Base-by-base conservation (phyloP, 164 flowering plant species). In the Santalum album region DNA sequence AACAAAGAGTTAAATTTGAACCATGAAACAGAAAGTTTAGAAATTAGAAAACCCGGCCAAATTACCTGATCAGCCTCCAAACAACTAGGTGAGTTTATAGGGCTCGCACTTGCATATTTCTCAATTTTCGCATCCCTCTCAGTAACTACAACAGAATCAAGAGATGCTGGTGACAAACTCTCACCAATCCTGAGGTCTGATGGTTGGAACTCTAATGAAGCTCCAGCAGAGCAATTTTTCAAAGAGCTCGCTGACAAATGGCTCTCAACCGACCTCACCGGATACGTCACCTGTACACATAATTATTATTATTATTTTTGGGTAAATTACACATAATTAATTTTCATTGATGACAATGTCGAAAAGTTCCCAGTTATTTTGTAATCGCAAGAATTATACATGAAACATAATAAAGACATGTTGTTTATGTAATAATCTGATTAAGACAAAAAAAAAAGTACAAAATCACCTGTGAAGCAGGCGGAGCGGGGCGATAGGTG, bases 61-160 rank as follows among this genome's bases (percentile, higher is more conserved):
- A 17, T 52, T 60, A 81, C 92, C 90, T 81, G 96, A 66, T 82
- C 83, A 63, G 92, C 75, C 50, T 80, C 83, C 65, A 87, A 57
- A 67, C 87, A 76, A 17, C 74, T 88, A 36, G 81, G 67, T 12
- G 96, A 74, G 43, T 69, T 72, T 51, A 82, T 69, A 47, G 82
- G 82, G 60, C 81, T 77, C 12, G 54, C 49, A 64, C 68, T 73
- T 26, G 81, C 51, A 67, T 60, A 84, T 56, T 75, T 82, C 51
- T 74, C 87, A 65, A 51, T 72, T 65, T 78, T 80, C 6, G 75
- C 12, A 54, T 83, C 84, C 56, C 78, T 79, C 53, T 78, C 87
- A 9, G 82, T 64, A 57, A 77, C 78, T 16, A 75, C 77, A 65
- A 74, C 82, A 58, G 96, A 84, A 76, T 80, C 85, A 63, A 85